Conservation (phyloP, 2,329 filamentous ascomycete species). For the Triangularia verruculosa region DNA sequence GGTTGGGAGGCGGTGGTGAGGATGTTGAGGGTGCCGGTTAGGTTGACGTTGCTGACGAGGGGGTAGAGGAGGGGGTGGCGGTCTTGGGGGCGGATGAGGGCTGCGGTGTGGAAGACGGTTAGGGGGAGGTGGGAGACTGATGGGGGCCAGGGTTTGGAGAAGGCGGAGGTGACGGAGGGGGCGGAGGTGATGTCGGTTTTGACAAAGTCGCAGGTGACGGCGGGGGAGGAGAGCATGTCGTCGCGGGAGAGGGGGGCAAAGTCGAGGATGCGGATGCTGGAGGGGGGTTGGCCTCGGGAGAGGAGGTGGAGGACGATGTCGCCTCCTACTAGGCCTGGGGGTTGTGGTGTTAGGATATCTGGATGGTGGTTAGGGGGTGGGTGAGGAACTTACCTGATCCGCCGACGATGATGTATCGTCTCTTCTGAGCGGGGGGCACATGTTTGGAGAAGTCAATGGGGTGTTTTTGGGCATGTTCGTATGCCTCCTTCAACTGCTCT, state of each 20-base stretch:
- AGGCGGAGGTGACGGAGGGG: conserved; percentile 43
- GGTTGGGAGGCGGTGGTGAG: conserved; percentile 45
- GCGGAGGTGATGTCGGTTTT: conserved; percentile 50
- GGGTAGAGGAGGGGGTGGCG: conserved; percentile 44
- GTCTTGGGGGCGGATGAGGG: conserved; percentile 51
- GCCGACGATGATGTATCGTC: conserved; percentile 46
- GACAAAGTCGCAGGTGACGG: conserved; percentile 39
- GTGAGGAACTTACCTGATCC: conserved; percentile 42
- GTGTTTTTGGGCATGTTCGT: conserved; percentile 34
- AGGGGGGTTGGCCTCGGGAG: conserved; percentile 48
- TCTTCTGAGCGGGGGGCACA: conserved; percentile 39
- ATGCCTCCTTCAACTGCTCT: conserved; percentile 36
- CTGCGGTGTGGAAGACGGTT: conserved; percentile 57
- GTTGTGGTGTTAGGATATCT: neutral
- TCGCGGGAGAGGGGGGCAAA: conserved; percentile 42
- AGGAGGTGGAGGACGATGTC: conserved; percentile 54
- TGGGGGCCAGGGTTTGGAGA: conserved; percentile 45
- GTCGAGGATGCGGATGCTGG: conserved; percentile 53
- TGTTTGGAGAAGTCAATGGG: conserved; percentile 39
- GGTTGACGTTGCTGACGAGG: conserved; percentile 47
- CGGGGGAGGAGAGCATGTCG: conserved; percentile 40
- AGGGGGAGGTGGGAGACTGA: conserved; percentile 43
- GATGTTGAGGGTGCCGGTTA: conserved; percentile 48
- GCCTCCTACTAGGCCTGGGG: conserved; percentile 52
- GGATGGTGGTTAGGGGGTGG: neutral